phyloP scores from a whole-genome alignment of 768 basidiomycete species.

The Kwoniella sp. region DNA sequence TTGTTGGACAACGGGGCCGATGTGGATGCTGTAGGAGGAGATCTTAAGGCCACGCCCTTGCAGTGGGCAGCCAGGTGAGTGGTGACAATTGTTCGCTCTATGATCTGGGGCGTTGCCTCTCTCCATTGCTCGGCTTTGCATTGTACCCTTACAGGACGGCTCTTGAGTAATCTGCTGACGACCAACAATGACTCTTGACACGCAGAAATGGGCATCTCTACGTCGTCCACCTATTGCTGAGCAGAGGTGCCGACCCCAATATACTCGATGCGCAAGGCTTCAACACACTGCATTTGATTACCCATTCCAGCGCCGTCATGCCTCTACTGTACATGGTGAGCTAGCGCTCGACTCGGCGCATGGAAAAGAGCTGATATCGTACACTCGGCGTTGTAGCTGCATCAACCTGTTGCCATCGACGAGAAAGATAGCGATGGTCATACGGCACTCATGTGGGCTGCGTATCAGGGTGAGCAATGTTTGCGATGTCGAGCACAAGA shows the following conservation, averaged over 20 bases:
- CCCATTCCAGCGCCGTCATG: slow-evolving; percentile 93
- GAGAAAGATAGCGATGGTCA: slow-evolving; percentile 88
- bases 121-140: no score
- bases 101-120: no score
- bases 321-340: slow-evolving; percentile 65
- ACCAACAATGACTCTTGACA: not conserved
- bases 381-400: slow-evolving; percentile 65
- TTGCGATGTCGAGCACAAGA: no score
- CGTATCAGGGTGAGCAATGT: slow-evolving; percentile 76
- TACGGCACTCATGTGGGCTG: slow-evolving; percentile 97
- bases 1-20: slow-evolving; percentile 91
- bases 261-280: slow-evolving; percentile 92
- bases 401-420: slow-evolving; percentile 91
- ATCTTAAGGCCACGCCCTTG: slow-evolving; percentile 89
- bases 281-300: slow-evolving; percentile 92
- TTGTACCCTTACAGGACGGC: not conserved
- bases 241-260: slow-evolving; percentile 88
- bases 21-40: slow-evolving; percentile 90
- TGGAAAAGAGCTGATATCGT: slow-evolving; percentile 2
- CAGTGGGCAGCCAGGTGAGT: slow-evolving; percentile 86
- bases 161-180: not conserved
- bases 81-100: not conserved
- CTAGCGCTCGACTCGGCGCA: not conserved
- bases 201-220: slow-evolving; percentile 88
- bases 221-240: slow-evolving; percentile 86